Evolutionary conservation across 176 grass and related monocot species (phyloP), one percentile per base, ranked within the genome.

Genomic region (Saccharum spontaneum): DNA sequence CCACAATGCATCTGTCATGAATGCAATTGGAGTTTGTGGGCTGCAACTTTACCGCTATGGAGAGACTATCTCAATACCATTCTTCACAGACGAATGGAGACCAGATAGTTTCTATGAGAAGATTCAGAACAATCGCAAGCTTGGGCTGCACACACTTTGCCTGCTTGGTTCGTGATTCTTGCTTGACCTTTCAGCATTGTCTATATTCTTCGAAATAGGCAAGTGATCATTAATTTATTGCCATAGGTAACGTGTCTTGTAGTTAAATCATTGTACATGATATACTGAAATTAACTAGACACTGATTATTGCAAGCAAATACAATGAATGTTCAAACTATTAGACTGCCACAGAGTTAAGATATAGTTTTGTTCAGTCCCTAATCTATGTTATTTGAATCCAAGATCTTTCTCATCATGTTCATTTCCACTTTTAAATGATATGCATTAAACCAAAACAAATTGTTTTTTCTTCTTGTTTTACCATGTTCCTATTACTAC

Each of bases 51-150:
- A 95, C 52, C 93, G 91, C 26, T 95, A 95, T 34, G 97, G 97
- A 10, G 97, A 98, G 81, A 94, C 97, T 31, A 81, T 98, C 7
- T 98, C 97, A 18, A 90, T 98, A 89, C 97, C 97, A 61, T 98
- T 98, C 83, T 98, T 95, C 73, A 98, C 93, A 1, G 97, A 98
- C 14, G 85, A 90, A 83, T 98, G 97, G 97, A 92, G 91, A 54
- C 97, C 97, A 10, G 93, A 95, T 79, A 98, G 97, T 88, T 98
- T 98, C 90, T 98, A 98, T 16, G 77, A 92, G 79, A 98, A 92
- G 87, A 95, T 98, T 72, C 88, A 95, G 71, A 95, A 90, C 50
- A 98, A 94, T 86, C 84, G 66, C 18, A 86, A 73, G 22, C 91
- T 92, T 77, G 93, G 97, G 18, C 73, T 98, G 82, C 97, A 98